phyloP scores from a whole-genome alignment of 257 asterid species.

The Solanum phureja region DNA sequence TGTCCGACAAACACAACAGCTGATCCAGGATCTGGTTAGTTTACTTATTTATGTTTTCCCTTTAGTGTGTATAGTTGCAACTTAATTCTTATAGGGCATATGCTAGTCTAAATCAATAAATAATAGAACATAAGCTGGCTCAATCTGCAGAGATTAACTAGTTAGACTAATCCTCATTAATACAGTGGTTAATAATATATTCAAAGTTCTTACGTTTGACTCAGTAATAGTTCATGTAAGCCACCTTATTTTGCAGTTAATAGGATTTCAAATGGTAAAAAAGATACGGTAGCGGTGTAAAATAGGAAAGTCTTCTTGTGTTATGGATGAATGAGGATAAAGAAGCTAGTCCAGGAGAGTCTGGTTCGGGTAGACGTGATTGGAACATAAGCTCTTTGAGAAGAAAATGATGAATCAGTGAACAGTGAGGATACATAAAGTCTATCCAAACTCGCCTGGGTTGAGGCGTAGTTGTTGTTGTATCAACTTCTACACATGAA shows the following conservation, averaged over 20 bases:
- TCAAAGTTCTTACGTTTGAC: not conserved
- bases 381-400: not conserved
- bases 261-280: not conserved
- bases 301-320: not conserved
- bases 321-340: not conserved
- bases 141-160: not conserved
- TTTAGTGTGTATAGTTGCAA: not conserved
- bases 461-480: not conserved
- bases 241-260: not conserved
- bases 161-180: not conserved
- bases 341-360: not conserved
- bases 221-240: not conserved
- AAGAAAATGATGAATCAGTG: not conserved
- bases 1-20: slow-evolving; percentile 26
- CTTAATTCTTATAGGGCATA: not conserved
- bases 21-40: slow-evolving; percentile 42
- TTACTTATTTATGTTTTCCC: not conserved
- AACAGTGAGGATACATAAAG: not conserved
- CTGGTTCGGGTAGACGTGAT: not conserved
- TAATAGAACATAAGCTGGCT: not conserved
- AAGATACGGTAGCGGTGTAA: not conserved
- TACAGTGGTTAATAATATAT: not conserved
- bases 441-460: not conserved
- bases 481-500: not conserved
- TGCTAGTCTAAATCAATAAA: not conserved